Base-by-base conservation (phyloP, 768 basidiomycete genomes). In the Baorangia bicolor region DNA sequence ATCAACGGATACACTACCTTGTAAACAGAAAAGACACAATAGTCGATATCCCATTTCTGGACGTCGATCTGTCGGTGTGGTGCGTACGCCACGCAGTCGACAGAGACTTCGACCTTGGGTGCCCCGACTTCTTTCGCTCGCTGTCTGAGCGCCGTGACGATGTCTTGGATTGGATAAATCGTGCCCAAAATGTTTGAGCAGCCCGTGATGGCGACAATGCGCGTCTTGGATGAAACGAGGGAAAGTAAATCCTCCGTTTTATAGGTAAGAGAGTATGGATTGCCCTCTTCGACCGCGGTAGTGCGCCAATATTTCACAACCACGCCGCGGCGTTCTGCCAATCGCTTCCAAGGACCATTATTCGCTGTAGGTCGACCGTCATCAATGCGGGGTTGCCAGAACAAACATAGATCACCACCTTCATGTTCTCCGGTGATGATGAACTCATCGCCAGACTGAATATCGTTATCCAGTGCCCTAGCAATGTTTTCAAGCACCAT, bases 361-460 rank as follows among this genome's bases (percentile, higher is more conserved):
- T 93, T 92, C 2, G 90, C 89, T 90, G 56, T 5, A 52, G 23
- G 9, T 31, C 18, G 37, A 44, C 44, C 37, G 23, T 44, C 21
- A 48, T 40, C 28, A 37, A 11, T 28, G 14, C 5, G 4, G 14
- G 9, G 10, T 2, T 1, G 30, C 33, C 39, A 38, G 34, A 37
- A 48, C 20, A 13, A 53, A 20, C 13, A 37, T 50, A n/a, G 23
- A 21, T 12, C 4, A 54, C 73, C 27, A 90, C 88, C 83, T 77
- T 93, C 90, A 59, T 93, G 90, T 64, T 92, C 90, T 2, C 81
- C 82, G 0, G 87, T 88, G n/a, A 91, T 66, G 51, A 93, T 83
- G 53, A 92, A 83, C 69, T 92, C 90, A 54, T 91, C 90, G 4
- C 81, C 86, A 1, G 72, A 57, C 34, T 77, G 64, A 28, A 91